Conservation (phyloP, 805 yeast species). For the Ogataea populi-albae region DNA sequence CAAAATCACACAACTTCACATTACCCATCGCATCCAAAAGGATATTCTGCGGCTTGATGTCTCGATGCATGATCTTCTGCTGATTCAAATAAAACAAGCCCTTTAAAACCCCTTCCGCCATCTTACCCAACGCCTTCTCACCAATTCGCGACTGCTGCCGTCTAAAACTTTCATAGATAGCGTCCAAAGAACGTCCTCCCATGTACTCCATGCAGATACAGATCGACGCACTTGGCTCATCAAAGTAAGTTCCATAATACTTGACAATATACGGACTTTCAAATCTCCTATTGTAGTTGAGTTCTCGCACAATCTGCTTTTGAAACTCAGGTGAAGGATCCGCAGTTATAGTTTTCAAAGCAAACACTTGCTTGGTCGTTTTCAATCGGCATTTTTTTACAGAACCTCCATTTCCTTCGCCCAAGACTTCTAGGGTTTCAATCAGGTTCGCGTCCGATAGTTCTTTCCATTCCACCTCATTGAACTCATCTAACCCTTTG, state of each 20-base stretch:
- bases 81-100: constrained; percentile 89
- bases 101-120: constrained; percentile 79
- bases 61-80: constrained; percentile 87
- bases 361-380: constrained; percentile 63
- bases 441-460: constrained; percentile 60
- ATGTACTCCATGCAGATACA: constrained; percentile 97
- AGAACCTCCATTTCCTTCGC: constrained; percentile 94
- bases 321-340: constrained; percentile 84
- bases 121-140: constrained; percentile 87
- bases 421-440: constrained; percentile 65
- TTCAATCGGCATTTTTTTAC: constrained; percentile 74
- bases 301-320: constrained; percentile 85
- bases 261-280: constrained; percentile 81
- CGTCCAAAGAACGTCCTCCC: constrained; percentile 90
- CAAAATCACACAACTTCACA: constrained; percentile 94
- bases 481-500: constrained; percentile 40
- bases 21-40: constrained; percentile 71
- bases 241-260: constrained; percentile 89
- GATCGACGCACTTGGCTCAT: constrained; percentile 72
- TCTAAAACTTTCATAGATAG: constrained; percentile 77
- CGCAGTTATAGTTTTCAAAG: constrained; percentile 70
- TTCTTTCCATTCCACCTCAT: constrained; percentile 72
- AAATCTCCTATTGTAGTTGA: constrained; percentile 83
- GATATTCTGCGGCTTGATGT: constrained; percentile 94
- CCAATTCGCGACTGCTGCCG: constrained; percentile 81